Evolutionary conservation across 257 asterid species (phyloP).

Genomic region (Primulina huaijiensis): DNA sequence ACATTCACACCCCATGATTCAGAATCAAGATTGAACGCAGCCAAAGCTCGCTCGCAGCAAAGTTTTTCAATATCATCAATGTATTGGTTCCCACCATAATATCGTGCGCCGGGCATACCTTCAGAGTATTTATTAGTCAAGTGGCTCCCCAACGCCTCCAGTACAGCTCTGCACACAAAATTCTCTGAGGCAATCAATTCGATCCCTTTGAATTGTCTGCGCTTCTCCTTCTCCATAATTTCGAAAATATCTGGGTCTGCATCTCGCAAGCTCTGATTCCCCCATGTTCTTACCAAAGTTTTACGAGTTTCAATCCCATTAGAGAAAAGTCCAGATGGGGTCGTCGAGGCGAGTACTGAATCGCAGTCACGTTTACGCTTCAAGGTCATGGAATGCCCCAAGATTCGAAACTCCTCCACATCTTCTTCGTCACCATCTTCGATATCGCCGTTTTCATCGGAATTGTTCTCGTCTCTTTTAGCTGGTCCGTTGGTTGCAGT

Average conservation of each 20-base stretch:
- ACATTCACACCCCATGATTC: conserved; percentile 98
- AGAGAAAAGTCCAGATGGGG: conserved; percentile 32
- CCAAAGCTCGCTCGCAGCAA: conserved; percentile 77
- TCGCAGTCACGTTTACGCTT: conserved; percentile 63
- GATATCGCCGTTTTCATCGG: conserved; percentile 20
- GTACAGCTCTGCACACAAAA: conserved; percentile 88
- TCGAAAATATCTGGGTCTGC: conserved; percentile 83
- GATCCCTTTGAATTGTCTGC: conserved; percentile 81
- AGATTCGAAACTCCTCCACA: conserved; percentile 53
- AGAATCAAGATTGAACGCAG: conserved; percentile 80
- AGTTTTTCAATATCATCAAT: conserved; percentile 92
- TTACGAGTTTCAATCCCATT: conserved; percentile 52
- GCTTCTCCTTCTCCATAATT: conserved; percentile 92
- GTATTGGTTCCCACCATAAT: conserved; percentile 90
- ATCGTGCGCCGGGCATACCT: conserved; percentile 87
- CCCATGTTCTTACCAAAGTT: conserved; percentile 71
- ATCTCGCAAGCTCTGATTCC: conserved; percentile 58
- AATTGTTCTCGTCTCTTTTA: conserved; percentile 32
- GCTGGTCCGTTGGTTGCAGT: conserved; percentile 71
- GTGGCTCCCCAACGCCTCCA: conserved; percentile 94
- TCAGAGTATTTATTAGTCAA: conserved; percentile 93
- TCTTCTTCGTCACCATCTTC: conserved; percentile 45
- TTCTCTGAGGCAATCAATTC: conserved; percentile 96
- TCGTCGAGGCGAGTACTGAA: conserved; percentile 35
- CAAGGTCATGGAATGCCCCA: conserved; percentile 69